A percentile compares a stretch with the other conserved stretches of the same genome.
Evolutionary conservation across 768 basidiomycete species (phyloP).

Genomic region (Suillus hirtellus): DNA sequence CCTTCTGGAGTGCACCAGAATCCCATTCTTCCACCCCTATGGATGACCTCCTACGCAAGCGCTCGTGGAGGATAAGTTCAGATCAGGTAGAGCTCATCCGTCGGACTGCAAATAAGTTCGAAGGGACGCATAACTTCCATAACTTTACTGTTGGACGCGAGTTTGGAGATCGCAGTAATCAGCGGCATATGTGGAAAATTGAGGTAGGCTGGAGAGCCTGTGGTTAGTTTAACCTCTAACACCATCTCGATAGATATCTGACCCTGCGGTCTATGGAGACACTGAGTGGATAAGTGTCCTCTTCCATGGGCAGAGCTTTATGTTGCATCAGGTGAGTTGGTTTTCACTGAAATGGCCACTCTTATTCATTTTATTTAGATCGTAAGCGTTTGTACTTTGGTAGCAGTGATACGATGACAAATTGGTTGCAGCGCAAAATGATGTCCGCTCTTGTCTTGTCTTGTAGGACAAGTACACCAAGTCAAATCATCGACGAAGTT

Average conservation of each 20-base stretch:
- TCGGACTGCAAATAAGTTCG: slow-evolving; percentile 58
- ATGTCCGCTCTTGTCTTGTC: slow-evolving; percentile 82
- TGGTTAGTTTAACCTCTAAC: neutral
- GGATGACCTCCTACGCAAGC: slow-evolving; percentile 66
- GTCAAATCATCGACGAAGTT: slow-evolving; percentile 75
- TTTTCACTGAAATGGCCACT: slow-evolving; percentile 21
- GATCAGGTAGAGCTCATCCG: slow-evolving; percentile 60
- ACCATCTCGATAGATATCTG: slow-evolving; percentile 53
- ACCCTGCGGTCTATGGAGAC: slow-evolving; percentile 86
- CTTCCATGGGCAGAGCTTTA: slow-evolving; percentile 97
- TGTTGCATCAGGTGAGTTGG: slow-evolving; percentile 91
- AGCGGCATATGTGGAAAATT: slow-evolving; percentile 86
- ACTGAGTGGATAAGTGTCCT: slow-evolving; percentile 95
- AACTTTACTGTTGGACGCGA: slow-evolving; percentile 93
- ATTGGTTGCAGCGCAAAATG: slow-evolving; percentile 84
- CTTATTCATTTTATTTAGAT: slow-evolving; percentile 27
- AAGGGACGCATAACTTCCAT: slow-evolving; percentile 96
- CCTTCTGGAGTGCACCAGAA: slow-evolving; percentile 60
- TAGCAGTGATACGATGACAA: slow-evolving; percentile 9
- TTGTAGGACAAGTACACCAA: slow-evolving; percentile 73
- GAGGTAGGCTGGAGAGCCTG: slow-evolving; percentile 47
- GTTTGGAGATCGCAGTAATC: slow-evolving; percentile 77
- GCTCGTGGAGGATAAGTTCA: slow-evolving; percentile 63
- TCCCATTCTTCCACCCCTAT: slow-evolving; percentile 43
- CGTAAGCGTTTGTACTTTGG: slow-evolving; percentile 22